Conservation (phyloP, 2,329 filamentous ascomycete species). For the Verruconis gallopava region DNA sequence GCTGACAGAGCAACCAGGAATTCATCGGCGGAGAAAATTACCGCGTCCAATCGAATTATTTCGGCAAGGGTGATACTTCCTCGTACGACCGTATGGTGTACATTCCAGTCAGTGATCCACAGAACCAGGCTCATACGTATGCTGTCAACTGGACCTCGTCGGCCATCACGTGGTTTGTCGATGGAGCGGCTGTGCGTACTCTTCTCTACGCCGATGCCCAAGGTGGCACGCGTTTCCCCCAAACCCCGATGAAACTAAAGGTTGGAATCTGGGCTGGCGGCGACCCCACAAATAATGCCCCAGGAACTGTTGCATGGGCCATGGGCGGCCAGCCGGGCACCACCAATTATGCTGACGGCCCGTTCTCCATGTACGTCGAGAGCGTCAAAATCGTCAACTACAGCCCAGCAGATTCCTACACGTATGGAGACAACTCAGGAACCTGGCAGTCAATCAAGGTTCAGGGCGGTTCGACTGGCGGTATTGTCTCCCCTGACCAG, state of each 20-base stretch:
- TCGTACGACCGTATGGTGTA: constrained; percentile 35
- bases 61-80: constrained; percentile 45
- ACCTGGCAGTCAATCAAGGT: constrained; percentile 34
- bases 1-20: constrained; percentile 44
- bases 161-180: constrained; percentile 50
- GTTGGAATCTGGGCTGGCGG: constrained; percentile 37
- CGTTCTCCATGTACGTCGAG: constrained; percentile 40
- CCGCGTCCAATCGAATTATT: constrained; percentile 56
- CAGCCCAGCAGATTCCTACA: constrained; percentile 37
- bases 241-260: constrained; percentile 55
- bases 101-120: constrained; percentile 19
- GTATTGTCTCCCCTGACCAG: constrained; percentile 31
- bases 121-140: constrained; percentile 28
- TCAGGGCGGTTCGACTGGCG: constrained; percentile 49
- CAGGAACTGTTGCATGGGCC: constrained; percentile 54
- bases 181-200: constrained; percentile 48
- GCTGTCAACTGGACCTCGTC: constrained; percentile 53
- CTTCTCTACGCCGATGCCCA: constrained; percentile 44
- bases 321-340: constrained; percentile 35
- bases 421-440: constrained; percentile 36
- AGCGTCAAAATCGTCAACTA: constrained; percentile 39
- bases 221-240: constrained; percentile 52
- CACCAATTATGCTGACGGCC: constrained; percentile 32
- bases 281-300: constrained; percentile 29
- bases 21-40: constrained; percentile 26